A percentile compares a stretch with the other conserved stretches of the same genome.
Conservation (phyloP, 495 filamentous ascomycete species). For the Filosporella fistucella region DNA sequence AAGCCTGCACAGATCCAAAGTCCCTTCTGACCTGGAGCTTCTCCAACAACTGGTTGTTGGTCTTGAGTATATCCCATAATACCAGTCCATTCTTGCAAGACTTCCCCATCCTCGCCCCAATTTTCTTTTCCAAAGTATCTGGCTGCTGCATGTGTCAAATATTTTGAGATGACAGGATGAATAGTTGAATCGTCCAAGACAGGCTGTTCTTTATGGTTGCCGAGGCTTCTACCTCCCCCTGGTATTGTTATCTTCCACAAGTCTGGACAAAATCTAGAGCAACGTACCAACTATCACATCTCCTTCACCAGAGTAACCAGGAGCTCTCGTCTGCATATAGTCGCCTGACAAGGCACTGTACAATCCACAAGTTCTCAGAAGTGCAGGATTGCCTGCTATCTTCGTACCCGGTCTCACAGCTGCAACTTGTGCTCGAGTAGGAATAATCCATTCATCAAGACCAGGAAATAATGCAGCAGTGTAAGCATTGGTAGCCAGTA, state of each 20-base stretch:
- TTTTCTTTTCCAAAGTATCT: slow-evolving; percentile 47
- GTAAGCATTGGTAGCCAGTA: slow-evolving; percentile 47
- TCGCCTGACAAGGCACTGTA: slow-evolving; percentile 54
- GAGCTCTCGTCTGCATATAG: slow-evolving; percentile 59
- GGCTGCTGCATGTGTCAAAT: slow-evolving; percentile 36
- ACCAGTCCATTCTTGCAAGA: slow-evolving; percentile 47
- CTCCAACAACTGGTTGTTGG: slow-evolving; percentile 37
- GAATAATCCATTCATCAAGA: slow-evolving; percentile 5
- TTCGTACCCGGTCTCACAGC: slow-evolving; percentile 49
- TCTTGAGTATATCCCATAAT: slow-evolving; percentile 40
- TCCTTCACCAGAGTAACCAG: neutral
- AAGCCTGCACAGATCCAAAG: slow-evolving; percentile 44
- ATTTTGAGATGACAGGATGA: slow-evolving; percentile 48
- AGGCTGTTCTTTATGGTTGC: slow-evolving; percentile 41
- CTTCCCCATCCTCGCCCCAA: slow-evolving; percentile 54
- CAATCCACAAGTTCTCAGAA: neutral
- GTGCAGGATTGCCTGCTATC: slow-evolving; percentile 33
- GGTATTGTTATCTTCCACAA: neutral
- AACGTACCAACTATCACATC: slow-evolving; percentile 10
- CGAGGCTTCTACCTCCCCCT: slow-evolving; percentile 22
- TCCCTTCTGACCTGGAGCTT: slow-evolving; percentile 35
- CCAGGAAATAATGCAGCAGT: slow-evolving; percentile 39
- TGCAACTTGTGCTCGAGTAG: slow-evolving; percentile 41
- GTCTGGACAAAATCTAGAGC: no score
- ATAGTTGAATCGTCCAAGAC: slow-evolving; percentile 52